These are phyloP conservation scores for Seminavis robusta DNA, from an alignment of 108 stramenopile species.

Conservation along the genomic window DNA sequence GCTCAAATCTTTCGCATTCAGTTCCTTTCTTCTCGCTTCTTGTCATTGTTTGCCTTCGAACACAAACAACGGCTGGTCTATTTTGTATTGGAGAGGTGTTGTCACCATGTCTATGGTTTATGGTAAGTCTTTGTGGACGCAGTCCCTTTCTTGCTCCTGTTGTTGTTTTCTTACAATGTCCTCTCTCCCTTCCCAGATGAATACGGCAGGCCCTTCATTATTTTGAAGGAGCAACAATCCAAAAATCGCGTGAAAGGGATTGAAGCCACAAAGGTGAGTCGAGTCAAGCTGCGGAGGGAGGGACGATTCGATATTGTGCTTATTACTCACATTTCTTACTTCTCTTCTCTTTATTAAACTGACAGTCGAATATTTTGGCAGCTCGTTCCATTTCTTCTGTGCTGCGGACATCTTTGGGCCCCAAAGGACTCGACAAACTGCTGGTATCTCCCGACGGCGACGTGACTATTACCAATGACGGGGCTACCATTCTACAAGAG, in stretches of 20 bases:
- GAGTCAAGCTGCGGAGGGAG: constrained; percentile 36
- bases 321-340: background rate
- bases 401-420: constrained; percentile 95
- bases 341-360: constrained; percentile 6
- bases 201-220: constrained; percentile 99
- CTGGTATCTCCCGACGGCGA: constrained; percentile 96
- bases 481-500: constrained; percentile 96
- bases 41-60: too few species aligned
- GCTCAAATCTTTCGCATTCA: too few species aligned
- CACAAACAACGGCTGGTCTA: too few species aligned
- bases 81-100: too few species aligned
- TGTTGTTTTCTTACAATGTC: background rate
- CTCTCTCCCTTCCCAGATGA: constrained; percentile 71
- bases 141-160: background rate
- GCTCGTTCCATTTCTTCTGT: constrained; percentile 93
- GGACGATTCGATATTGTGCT: background rate
- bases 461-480: constrained; percentile 99
- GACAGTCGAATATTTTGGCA: constrained; percentile 97
- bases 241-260: constrained; percentile 94
- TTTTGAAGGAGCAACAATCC: constrained; percentile 98
- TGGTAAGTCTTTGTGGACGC: constrained; percentile 9
- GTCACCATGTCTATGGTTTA: constrained; percentile 34
- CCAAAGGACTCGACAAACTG: constrained; percentile 99
- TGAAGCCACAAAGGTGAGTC: constrained; percentile 91
- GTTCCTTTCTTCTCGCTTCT: too few species aligned